Conservation (phyloP, 2,329 filamentous ascomycete species). For the Ceratocystis diversiconidia region DNA sequence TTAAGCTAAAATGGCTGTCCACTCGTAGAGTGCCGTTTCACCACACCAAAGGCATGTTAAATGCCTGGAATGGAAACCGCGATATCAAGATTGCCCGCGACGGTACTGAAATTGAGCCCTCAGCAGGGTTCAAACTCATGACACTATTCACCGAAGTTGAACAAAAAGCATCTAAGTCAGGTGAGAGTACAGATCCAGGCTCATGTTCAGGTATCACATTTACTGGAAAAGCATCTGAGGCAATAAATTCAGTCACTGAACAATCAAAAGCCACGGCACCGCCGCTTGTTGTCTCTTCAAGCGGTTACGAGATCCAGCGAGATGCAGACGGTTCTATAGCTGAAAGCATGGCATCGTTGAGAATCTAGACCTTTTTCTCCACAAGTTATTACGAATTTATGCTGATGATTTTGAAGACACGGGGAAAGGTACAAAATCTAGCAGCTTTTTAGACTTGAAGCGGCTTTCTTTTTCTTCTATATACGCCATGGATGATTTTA, state of each 20-base stretch:
- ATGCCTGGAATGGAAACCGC: conserved; percentile 88
- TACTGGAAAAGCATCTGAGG: not conserved
- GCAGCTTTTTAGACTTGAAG: not conserved
- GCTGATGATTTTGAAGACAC: not conserved
- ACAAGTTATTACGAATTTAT: not conserved
- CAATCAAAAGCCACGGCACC: not conserved
- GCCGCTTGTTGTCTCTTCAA: not conserved
- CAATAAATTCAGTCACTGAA: not conserved
- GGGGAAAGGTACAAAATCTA: not conserved
- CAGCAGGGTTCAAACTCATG: conserved; percentile 60
- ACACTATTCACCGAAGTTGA: conserved; percentile 56
- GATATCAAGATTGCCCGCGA: conserved; percentile 95
- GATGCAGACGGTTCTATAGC: not conserved
- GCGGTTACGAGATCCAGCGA: not conserved
- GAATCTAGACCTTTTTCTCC: not conserved
- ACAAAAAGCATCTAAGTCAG: conserved; percentile 22
- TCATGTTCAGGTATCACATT: no score
- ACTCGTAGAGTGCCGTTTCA: conserved; percentile 77
- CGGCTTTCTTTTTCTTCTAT: not conserved
- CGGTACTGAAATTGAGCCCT: conserved; percentile 81
- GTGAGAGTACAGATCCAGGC: not conserved
- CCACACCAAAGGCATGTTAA: conserved; percentile 70
- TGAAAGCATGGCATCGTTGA: not conserved
- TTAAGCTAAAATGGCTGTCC: conserved; percentile 80
- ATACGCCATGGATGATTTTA: no score